phyloP scores from a whole-genome alignment of 352 stramenopile genomes.

The Phytophthora megakarya region DNA sequence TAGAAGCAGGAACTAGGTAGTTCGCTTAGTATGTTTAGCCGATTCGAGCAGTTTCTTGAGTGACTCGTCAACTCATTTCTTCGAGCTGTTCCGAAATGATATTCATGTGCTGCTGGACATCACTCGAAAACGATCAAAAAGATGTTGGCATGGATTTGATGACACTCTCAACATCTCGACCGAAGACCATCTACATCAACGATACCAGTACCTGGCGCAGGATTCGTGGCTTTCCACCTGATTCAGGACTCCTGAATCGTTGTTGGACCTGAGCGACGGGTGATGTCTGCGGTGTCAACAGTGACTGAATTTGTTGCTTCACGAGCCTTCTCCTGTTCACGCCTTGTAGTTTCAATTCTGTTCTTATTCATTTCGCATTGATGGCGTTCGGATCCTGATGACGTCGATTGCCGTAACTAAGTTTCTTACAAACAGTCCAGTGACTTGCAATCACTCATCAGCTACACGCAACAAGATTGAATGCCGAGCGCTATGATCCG shows the following conservation, averaged over 20 bases:
- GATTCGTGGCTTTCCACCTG: constrained; percentile 24
- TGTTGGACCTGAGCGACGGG: constrained; percentile 1
- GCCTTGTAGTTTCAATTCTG: neutral
- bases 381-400: constrained; percentile 1
- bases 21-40: neutral
- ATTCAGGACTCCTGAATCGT: constrained; percentile 58
- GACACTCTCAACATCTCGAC: constrained; percentile 44
- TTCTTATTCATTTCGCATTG: neutral
- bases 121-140: constrained; percentile 60
- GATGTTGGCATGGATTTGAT: constrained; percentile 57
- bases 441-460: constrained; percentile 22
- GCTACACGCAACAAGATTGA: constrained; percentile 26
- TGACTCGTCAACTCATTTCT: constrained; percentile 35
- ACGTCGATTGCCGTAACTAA: neutral
- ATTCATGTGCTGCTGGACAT: constrained; percentile 60
- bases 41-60: constrained; percentile 24
- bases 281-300: neutral
- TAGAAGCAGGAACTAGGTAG: neutral
- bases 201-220: neutral
- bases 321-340: neutral
- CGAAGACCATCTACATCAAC: constrained; percentile 15
- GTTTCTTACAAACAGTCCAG: constrained; percentile 17
- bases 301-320: neutral
- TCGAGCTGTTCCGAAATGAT: constrained; percentile 56
- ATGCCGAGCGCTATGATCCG: constrained; percentile 5